Percentiles rank a stretch among this genome's conserved stretches.
phyloP scores from a whole-genome alignment of 1,139 yeast species.

The Nakaseomyces glabratus region DNA sequence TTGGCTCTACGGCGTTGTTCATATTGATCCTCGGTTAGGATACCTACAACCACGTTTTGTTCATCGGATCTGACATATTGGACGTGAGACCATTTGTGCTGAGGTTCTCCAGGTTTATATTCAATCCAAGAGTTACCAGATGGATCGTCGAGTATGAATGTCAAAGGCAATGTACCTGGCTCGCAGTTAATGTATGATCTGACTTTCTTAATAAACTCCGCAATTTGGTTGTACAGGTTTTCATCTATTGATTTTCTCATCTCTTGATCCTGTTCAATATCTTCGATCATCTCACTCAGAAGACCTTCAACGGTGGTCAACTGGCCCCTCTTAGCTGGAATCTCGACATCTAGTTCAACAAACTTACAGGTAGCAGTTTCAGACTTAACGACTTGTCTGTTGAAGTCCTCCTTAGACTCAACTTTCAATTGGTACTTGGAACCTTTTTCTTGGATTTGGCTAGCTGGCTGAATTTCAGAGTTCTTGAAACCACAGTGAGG shows the following conservation, averaged over 20 bases:
- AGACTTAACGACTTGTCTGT: slow-evolving; percentile 85
- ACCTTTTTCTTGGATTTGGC: slow-evolving; percentile 82
- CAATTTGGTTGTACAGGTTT: slow-evolving; percentile 65
- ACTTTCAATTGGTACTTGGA: slow-evolving; percentile 61
- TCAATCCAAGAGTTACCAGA: slow-evolving; percentile 98
- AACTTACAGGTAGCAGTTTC: slow-evolving; percentile 80
- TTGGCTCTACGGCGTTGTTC: slow-evolving; percentile 35
- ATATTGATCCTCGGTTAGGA: slow-evolving; percentile 70
- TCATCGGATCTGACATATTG: slow-evolving; percentile 83
- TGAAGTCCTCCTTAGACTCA: slow-evolving; percentile 66
- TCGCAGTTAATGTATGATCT: slow-evolving; percentile 52
- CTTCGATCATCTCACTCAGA: slow-evolving; percentile 73
- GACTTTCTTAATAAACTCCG: slow-evolving; percentile 55
- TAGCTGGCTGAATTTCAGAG: slow-evolving; percentile 91
- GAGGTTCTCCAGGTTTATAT: slow-evolving; percentile 75
- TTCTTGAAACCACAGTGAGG: slow-evolving; percentile 90
- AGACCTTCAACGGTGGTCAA: slow-evolving; percentile 88
- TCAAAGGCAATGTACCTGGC: slow-evolving; percentile 63
- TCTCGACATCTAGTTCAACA: slow-evolving; percentile 80
- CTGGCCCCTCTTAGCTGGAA: slow-evolving; percentile 93
- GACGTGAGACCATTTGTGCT: slow-evolving; percentile 82
- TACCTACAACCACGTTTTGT: slow-evolving; percentile 81
- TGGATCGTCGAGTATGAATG: slow-evolving; percentile 82
- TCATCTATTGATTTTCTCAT: slow-evolving; percentile 67
- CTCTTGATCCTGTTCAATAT: slow-evolving; percentile 71